Base-by-base conservation (phyloP, 352 stramenopile genomes). In the Phytophthora ramorum region DNA sequence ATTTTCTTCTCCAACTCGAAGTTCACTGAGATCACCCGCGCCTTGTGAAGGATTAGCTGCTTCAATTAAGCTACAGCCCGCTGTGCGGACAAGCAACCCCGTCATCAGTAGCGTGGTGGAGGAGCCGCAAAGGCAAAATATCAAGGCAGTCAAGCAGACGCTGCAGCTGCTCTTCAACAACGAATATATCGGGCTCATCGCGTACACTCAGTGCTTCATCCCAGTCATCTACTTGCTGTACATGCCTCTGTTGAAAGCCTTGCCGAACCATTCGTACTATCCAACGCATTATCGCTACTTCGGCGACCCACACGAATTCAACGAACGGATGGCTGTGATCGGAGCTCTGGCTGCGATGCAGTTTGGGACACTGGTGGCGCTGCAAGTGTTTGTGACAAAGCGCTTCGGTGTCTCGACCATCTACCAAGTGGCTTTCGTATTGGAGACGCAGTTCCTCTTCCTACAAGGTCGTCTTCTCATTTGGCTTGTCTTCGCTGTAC, bases 361-460 rank as follows among this genome's bases (percentile, higher is more conserved):
- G 53, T 14, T 78, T 8, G 2, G 34, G 0, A 22, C 74, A 5
- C 34, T 71, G 9, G 13, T 69, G 1, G 41, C 6, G 13, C 24
- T 78, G 30, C 56, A 74, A 54, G 13, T 71, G 5, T 63, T 75
- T 28, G 55, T 78, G 19, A 37, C 55, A 4, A 65, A 56, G 13
- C 53, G 56, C 12, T 78, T 78, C 24, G 55, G 60, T 4, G 22
- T 78, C 7, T 54, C 70, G 14, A 55, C 67, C 3, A 55, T 87
- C 9, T 76, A 76, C 17, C 74, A 82, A 19, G 48, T 84, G 7
- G 74, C 58, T 17, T 88, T 88, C 44, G 79, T 88, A 32, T 52
- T 84, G 14, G 72, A 88, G 40, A 70, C 57, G 0, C 72, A 80
- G 3, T 67, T 60, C 12, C 12, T 59, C 0, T 30, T 81, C 8